These are phyloP conservation scores for Phytophthora hibernalis DNA, from an alignment of 352 stramenopile genomes.

Conservation along the genomic window DNA sequence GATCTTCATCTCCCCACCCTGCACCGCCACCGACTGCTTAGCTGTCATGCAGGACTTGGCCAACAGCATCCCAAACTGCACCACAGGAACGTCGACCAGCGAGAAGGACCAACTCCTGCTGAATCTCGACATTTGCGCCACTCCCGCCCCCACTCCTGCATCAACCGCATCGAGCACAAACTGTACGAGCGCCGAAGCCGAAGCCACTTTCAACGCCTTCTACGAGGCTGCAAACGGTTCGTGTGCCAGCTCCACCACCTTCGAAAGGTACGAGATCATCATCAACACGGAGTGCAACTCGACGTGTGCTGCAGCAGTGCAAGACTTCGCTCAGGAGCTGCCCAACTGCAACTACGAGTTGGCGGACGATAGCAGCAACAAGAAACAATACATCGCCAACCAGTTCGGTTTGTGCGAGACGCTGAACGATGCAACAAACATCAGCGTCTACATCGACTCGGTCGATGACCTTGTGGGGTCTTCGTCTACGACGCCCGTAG, in stretches of 20 bases:
- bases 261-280: conserved; percentile 36
- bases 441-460: conserved; percentile 21
- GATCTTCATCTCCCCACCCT: conserved; percentile 31
- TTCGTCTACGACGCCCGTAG: neutral
- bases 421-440: conserved; percentile 15
- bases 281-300: conserved; percentile 44
- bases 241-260: conserved; percentile 21
- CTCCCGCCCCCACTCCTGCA: conserved; percentile 19
- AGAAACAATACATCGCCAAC: conserved; percentile 32
- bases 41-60: conserved; percentile 18
- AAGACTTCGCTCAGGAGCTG: conserved; percentile 24
- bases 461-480: conserved; percentile 16
- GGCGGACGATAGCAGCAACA: conserved; percentile 34
- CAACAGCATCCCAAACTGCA: conserved; percentile 30
- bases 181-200: conserved; percentile 18
- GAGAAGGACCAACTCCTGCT: conserved; percentile 17
- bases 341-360: conserved; percentile 41
- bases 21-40: conserved; percentile 29
- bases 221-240: conserved; percentile 11
- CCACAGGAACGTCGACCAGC: conserved; percentile 8
- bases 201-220: conserved; percentile 22
- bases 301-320: conserved; percentile 28
- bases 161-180: conserved; percentile 30
- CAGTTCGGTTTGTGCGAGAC: conserved; percentile 25
- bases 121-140: conserved; percentile 27